Percentiles rank a stretch among this genome's conserved stretches.
Conservation (phyloP, 1,284 basidiomycete genomes). For the Apiotrichum montevideense region DNA sequence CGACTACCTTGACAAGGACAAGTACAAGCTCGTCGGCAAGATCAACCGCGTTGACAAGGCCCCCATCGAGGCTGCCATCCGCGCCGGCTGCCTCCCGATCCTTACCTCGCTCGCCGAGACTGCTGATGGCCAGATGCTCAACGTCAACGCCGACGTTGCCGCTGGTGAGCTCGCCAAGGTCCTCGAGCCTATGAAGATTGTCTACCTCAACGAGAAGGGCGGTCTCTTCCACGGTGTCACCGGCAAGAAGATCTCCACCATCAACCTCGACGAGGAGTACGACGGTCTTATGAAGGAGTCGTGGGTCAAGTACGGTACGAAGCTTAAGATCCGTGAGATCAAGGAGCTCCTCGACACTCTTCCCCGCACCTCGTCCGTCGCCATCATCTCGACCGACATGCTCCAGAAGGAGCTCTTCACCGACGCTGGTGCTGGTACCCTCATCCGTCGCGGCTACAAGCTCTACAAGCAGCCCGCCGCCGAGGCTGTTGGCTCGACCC, state of each 20-base stretch:
- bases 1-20: conserved; percentile 85
- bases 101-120: conserved; percentile 87
- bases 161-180: conserved; percentile 94
- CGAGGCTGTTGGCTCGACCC: conserved; percentile 81
- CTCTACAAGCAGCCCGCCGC: conserved; percentile 82
- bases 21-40: conserved; percentile 91
- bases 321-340: conserved; percentile 98
- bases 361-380: conserved; percentile 94
- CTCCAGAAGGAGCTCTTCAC: conserved; percentile 99
- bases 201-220: conserved; percentile 97
- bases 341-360: conserved; percentile 98
- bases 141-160: conserved; percentile 94
- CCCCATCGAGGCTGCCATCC: conserved; percentile 87
- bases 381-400: conserved; percentile 89
- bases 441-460: conserved; percentile 96
- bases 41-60: conserved; percentile 89
- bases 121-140: conserved; percentile 85
- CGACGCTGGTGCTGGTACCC: conserved; percentile 93
- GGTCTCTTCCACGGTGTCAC: conserved; percentile 96
- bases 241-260: conserved; percentile 86
- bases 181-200: conserved; percentile 96
- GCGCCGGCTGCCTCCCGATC: conserved; percentile 87
- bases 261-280: conserved; percentile 99
- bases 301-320: conserved; percentile 99
- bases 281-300: conserved; percentile 93